Percentiles rank a stretch among this genome's conserved stretches.
These are phyloP conservation scores for Arabis alpina DNA, from an alignment of 345 rosid species.

Conservation along the genomic window DNA sequence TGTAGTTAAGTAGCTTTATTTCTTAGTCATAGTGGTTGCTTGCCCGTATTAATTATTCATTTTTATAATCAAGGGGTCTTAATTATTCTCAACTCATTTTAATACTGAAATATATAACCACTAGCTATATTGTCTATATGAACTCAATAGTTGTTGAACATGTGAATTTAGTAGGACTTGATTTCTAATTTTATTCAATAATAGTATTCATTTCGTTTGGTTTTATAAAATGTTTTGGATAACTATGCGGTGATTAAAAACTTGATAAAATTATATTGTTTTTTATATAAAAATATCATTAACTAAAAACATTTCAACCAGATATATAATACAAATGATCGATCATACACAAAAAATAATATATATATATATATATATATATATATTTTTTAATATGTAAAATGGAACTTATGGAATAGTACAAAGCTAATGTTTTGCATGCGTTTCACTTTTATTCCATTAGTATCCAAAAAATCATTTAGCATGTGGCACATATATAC, in stretches of 20 bases:
- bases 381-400: no score
- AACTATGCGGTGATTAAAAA: no score
- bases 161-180: constrained; percentile 30
- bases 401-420: not conserved
- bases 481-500: no score
- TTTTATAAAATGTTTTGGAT: no score
- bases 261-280: no score
- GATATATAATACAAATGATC: no score
- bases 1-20: constrained; percentile 27
- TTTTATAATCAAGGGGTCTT: constrained; percentile 10
- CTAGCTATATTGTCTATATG: constrained; percentile 26
- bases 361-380: no score
- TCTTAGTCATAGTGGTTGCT: constrained; percentile 33
- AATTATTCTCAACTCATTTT: constrained; percentile 24
- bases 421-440: not conserved
- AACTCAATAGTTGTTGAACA: constrained; percentile 35
- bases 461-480: no score
- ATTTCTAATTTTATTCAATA: constrained; percentile 8
- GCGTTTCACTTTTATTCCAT: not conserved
- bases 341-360: no score
- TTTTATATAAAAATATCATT: no score
- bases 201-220: not conserved
- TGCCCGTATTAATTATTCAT: not conserved
- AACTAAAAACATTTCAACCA: no score
- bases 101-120: constrained; percentile 22